A percentile compares a stretch with the other conserved stretches of the same genome.
These are phyloP conservation scores for Schizophyllum commune DNA, from an alignment of 1,284 basidiomycete species.

Conservation along the genomic window DNA sequence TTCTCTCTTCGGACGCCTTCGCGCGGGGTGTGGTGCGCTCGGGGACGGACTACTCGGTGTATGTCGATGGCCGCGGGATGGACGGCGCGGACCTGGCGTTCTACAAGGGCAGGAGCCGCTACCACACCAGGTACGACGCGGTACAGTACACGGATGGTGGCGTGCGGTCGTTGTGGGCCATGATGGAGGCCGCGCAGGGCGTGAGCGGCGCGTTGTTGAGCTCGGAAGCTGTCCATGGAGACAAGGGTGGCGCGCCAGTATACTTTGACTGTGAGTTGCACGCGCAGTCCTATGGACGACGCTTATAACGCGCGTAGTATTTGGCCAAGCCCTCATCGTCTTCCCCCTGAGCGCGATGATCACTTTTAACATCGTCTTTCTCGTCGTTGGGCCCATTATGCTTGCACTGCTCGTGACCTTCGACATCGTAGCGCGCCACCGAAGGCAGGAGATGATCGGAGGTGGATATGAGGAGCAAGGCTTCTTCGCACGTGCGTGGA, in stretches of 20 bases:
- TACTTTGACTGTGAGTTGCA: conserved; percentile 64
- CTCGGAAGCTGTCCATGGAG: conserved; percentile 21
- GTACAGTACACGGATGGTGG: conserved; percentile 46
- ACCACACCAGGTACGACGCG: conserved; percentile 64
- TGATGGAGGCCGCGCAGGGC: conserved; percentile 58
- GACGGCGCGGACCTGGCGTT: conserved; percentile 68
- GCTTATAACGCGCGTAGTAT: conserved; percentile 35
- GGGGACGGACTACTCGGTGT: conserved; percentile 64
- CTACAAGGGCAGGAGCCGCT: conserved; percentile 59
- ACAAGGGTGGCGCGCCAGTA: conserved; percentile 33
- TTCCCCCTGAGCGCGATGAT: conserved; percentile 45
- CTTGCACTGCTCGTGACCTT: conserved; percentile 35
- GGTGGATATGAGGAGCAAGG: conserved; percentile 5
- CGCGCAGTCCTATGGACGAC: neutral
- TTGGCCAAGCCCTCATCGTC: conserved; percentile 45
- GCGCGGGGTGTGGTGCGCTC: conserved; percentile 52
- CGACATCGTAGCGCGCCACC: conserved; percentile 20
- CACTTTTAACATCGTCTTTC: conserved; percentile 48
- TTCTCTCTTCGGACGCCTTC: conserved; percentile 60
- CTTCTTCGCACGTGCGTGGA: conserved; percentile 11
- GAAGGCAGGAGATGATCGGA: conserved; percentile 14
- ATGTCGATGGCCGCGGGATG: conserved; percentile 37
- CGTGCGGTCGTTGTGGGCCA: conserved; percentile 57
- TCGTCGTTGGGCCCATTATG: conserved; percentile 54
- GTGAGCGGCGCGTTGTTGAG: conserved; percentile 49